Base-by-base conservation (phyloP, 2,329 filamentous ascomycete genomes). In the Aspergillus versicolor region DNA sequence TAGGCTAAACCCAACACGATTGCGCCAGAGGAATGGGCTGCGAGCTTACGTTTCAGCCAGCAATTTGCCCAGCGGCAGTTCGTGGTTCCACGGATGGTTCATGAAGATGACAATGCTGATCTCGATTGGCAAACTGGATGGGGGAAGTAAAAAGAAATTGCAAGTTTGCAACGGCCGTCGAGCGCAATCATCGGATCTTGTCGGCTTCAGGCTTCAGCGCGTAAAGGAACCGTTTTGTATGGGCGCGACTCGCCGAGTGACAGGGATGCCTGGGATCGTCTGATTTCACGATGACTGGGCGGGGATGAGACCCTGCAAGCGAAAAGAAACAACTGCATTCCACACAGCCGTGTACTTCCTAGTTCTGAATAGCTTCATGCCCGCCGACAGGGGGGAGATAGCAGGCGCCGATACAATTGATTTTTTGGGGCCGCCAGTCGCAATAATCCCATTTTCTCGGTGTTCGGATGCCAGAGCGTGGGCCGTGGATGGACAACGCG, bases 71-170 rank as follows among this genome's bases (percentile, higher is more conserved):
- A 38, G 15, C 34, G 43, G 22, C 43, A 21, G 41, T 42, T 56
- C 54, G 54, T 56, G 47, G 54, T 30, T 56, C 54, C 54, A 44
- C 32, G 47, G 40, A n/a, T 30, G 41, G 42, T 38, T 47, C 44
- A 13, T 47, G 27, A n/a, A 27, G 44, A 30, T n/a, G 44, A n/a
- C 24, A 17, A 21, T 34, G 24, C 4, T n/a, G 22, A 17, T 19
- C 27, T 12, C 34, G 12, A 47, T 47, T 47, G 27, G 27, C 15
- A n/a, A 30, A 34, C 15, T 37, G 22, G 30, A 44, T 8, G 49
- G 40, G n/a, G 47, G 43, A 19, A 44, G 17, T 12, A 37, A 27
- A 38, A 52, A 19, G 13, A 30, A 38, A 46, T 21, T 21, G 21
- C 21, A 21, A 21, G 21, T 21, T 41, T 9, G 27, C 27, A 30